Conservation (phyloP, 768 basidiomycete genomes). For the Tricholoma flavovirens region DNA sequence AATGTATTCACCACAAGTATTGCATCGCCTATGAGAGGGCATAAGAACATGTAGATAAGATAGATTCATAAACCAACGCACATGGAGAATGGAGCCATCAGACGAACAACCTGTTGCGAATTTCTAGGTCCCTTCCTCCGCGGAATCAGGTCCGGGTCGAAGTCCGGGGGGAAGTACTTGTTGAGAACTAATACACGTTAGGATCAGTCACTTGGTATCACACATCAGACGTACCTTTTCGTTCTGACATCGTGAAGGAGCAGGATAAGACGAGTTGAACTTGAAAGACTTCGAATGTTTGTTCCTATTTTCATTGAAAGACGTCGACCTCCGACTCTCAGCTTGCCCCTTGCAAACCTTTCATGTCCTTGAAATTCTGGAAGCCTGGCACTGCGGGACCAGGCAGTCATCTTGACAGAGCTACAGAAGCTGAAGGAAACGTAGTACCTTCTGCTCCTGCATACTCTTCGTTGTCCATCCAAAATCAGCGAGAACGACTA, state of each 20-base stretch:
- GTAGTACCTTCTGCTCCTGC: constrained; percentile 61
- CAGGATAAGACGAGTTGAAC: no score
- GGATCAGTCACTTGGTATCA: not conserved
- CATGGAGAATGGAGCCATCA: constrained; percentile 99
- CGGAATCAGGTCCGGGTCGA: constrained; percentile 95
- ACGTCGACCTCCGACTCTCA: no score
- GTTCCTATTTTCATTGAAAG: not conserved
- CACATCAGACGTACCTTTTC: constrained; percentile 52
- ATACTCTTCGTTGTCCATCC: constrained; percentile 53
- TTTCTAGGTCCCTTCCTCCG: constrained; percentile 87
- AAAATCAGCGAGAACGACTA: constrained; percentile 71
- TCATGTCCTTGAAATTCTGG: constrained; percentile 74
- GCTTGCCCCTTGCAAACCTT: no score
- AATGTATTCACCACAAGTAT: constrained; percentile 97
- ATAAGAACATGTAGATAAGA: constrained; percentile 6
- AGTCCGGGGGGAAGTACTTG: constrained; percentile 97
- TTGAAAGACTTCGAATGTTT: not conserved
- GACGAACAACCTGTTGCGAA: constrained; percentile 93
- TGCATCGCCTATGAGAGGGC: constrained; percentile 62
- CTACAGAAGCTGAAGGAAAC: constrained; percentile 67
- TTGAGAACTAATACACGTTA: constrained; percentile 59
- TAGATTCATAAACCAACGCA: constrained; percentile 27
- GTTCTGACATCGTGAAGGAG: constrained; percentile 63
- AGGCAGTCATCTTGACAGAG: constrained; percentile 84
- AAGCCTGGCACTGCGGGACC: constrained; percentile 83